Percentiles rank a stretch among this genome's conserved stretches.
phyloP scores from a whole-genome alignment of 2,329 filamentous ascomycete genomes.

The Fusarium circinatum region DNA sequence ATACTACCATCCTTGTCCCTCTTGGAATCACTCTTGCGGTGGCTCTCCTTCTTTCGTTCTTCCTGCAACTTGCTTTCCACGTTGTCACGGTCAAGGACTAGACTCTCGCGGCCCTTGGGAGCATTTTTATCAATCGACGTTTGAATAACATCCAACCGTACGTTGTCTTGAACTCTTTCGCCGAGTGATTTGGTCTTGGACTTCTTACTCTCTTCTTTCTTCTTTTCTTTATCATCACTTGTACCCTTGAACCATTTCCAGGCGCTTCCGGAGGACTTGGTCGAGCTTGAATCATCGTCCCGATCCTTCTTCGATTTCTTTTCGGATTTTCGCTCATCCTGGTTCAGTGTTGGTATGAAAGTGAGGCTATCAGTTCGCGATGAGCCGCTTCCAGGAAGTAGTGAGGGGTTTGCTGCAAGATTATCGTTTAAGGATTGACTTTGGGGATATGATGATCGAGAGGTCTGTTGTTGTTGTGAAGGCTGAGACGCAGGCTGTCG shows the following conservation, averaged over 20 bases:
- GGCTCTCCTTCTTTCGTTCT: conserved; percentile 83
- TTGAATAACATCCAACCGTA: conserved; percentile 86
- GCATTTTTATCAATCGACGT: conserved; percentile 80
- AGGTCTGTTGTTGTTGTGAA: conserved; percentile 42
- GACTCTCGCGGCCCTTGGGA: conserved; percentile 79
- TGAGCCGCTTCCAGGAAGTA: conserved; percentile 74
- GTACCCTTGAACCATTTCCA: conserved; percentile 85
- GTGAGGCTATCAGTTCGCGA: conserved; percentile 79
- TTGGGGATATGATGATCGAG: conserved; percentile 43
- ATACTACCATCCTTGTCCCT: conserved; percentile 94
- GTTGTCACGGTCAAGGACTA: conserved; percentile 82
- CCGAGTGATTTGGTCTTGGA: conserved; percentile 69
- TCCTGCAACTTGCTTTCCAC: conserved; percentile 78
- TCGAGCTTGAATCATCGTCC: conserved; percentile 67
- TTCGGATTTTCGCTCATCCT: conserved; percentile 79
- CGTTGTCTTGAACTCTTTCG: conserved; percentile 77
- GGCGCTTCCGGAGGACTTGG: conserved; percentile 75
- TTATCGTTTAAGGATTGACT: conserved; percentile 45
- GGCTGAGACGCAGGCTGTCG: conserved; percentile 34
- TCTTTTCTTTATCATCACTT: conserved; percentile 73
- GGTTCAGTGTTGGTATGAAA: conserved; percentile 77
- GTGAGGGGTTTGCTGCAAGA: conserved; percentile 61
- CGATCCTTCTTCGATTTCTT: conserved; percentile 80
- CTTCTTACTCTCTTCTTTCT: conserved; percentile 72
- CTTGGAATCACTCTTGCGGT: conserved; percentile 80